Base-by-base conservation (phyloP, 176 grass and related monocot species). In the Phoenix dactylifera region DNA sequence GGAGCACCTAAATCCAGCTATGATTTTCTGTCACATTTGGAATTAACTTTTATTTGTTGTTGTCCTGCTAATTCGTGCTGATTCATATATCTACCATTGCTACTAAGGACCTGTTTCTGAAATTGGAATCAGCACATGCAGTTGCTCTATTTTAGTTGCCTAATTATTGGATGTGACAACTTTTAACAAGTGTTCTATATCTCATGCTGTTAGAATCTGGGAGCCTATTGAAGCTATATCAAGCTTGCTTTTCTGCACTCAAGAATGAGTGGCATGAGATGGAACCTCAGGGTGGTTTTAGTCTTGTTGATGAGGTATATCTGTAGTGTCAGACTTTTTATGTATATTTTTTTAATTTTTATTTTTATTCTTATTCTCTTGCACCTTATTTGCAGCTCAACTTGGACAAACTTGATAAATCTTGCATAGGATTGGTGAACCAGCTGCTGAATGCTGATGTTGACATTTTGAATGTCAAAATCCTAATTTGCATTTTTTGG, bases 401-500 rank as follows among this genome's bases (percentile, higher is more conserved):
- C 39, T 63, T 82, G 66, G 71, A 70, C 20, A 74, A 87, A 39
- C 68, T 83, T 57, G 86, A 85, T 12, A 85, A 88, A 59, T 80
- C 10, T 65, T 72, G 44, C 58, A 56, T 24, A 19, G 86, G 84
- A 64, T 57, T 96, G 79, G 77, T 79, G 52, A 82, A 77, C 53
- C 87, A 78, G 70, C 68, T 88, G 59, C 82, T 84, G 62, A 85
- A 51, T 74, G 72, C 54, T 63, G 80, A 90, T 18, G 44, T 79
- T 63, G 81, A 82, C 28, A 58, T 73, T 69, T 77, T 90, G 44
- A 90, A 96, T 86, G 55, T 57, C 61, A 82, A 72, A 77, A 62
- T 84, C 66, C 44, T 96, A 65, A 65, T 82, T 64, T 90, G 77
- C 67, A 82, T 90, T 77, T 96, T 90, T 71, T 90, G 92, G 87